Evolutionary conservation across 2,329 filamentous ascomycete genomes (phyloP).

Genomic region (Fusarium sterilihyphosum): DNA sequence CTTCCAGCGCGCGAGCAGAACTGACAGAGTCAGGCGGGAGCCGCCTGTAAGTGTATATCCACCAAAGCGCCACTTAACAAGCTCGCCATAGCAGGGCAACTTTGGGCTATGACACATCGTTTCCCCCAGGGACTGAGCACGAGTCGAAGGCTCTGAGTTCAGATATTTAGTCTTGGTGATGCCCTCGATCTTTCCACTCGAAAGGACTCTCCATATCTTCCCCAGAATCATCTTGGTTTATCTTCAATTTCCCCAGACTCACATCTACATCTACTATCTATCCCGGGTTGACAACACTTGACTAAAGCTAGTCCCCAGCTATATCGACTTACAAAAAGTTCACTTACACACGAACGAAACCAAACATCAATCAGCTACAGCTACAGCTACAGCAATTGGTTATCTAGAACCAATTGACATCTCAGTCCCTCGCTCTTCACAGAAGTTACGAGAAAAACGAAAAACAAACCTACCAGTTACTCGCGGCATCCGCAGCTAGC

Average conservation of each 20-base stretch:
- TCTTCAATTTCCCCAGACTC: conserved; percentile 35
- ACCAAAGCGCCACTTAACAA: conserved; percentile 43
- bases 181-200: conserved; percentile 33
- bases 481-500: conserved; percentile 17
- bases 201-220: conserved; percentile 38
- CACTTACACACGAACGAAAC: conserved; percentile 26
- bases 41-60: conserved; percentile 34
- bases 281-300: conserved; percentile 13
- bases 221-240: conserved; percentile 25
- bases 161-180: conserved; percentile 43
- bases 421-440: conserved; percentile 4
- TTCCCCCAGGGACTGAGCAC: conserved; percentile 34
- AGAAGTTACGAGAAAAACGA: conserved; percentile 14
- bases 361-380: background rate
- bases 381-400: background rate
- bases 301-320: conserved; percentile 20
- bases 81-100: conserved; percentile 42
- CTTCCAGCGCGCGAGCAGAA: conserved; percentile 27
- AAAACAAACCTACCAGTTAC: conserved; percentile 20
- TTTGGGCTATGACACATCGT: conserved; percentile 44
- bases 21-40: conserved; percentile 41
- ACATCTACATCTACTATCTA: background rate
- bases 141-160: conserved; percentile 24
- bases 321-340: conserved; percentile 19
- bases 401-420: conserved; percentile 22